Evolutionary conservation across 176 grass and related monocot genomes (phyloP), one percentile per base, ranked within the genome.

Genomic region (Carex kokanica): DNA sequence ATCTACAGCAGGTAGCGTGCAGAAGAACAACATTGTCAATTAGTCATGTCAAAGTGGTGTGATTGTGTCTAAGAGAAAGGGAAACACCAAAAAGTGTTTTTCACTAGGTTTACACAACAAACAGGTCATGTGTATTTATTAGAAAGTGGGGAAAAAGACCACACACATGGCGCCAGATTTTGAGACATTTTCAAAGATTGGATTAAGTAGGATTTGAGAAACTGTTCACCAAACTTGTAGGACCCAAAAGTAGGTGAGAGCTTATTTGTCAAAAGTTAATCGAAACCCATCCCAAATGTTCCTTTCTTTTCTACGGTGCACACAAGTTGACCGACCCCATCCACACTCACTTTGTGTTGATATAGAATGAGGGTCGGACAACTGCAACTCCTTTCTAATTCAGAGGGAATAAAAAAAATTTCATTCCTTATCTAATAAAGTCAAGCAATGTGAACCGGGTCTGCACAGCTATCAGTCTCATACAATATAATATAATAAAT

Each of bases 21-120:
- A 77, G 72, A 15, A 55, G 18, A 27, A 55, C 51, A 54, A 55
- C 3, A 27, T 75, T 38, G 36, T 6, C 36, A 38, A 38, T 38
- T 38, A 32, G 24, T 1, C 49, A 32, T 52, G 47, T 55, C 24
- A 77, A 55, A 13, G 16, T 68, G 4, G 31, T 58, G 74, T 71
- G 8, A 11, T 68, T 7, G 31, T 58, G 74, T 71, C 53, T 4
- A n/a, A 2, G 13, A 73, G 10, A 56, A 84, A 60, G 61, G 29
- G 49, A 63, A 75, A 47, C 78, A 91, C 31, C 13, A 17, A 69
- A 68, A 5, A 70, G 45, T 9, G 1, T 2, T 27, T 27, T 66
- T 57, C 27, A 82, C 5, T 74, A 49, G 15, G 57, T 85, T 85
- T 82, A 78, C 53, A 80, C 88, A 55, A 63, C 93, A 85, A 92